A percentile compares a stretch with the other conserved stretches of the same genome.
phyloP scores from a whole-genome alignment of 2,329 filamentous ascomycete genomes.

The Paecilomyces sp. region DNA sequence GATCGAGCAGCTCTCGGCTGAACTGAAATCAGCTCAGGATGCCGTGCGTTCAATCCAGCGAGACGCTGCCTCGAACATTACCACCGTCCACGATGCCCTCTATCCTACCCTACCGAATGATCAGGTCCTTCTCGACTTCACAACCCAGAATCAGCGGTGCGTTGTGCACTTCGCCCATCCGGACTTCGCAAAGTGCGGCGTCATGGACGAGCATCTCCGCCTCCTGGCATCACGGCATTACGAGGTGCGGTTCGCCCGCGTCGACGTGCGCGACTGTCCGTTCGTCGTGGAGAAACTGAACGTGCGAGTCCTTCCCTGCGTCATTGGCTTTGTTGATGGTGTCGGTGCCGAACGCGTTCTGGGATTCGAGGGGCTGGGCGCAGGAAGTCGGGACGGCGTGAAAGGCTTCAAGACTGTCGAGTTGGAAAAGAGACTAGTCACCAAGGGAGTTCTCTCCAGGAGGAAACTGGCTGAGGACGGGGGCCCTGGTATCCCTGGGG shows the following conservation, averaged over 20 bases:
- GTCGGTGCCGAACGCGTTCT: constrained; percentile 37
- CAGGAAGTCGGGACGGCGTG: constrained; percentile 28
- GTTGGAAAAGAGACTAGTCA: constrained; percentile 36
- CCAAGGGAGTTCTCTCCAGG: constrained; percentile 30
- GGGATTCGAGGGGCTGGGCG: constrained; percentile 41
- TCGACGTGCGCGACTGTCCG: constrained; percentile 39
- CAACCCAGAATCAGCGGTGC: constrained; percentile 50
- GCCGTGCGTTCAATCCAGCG: constrained; percentile 26
- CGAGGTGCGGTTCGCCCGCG: constrained; percentile 38
- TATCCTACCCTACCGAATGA: constrained; percentile 42
- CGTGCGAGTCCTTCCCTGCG: constrained; percentile 40
- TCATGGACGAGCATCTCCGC: constrained; percentile 55
- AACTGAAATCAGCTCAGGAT: constrained; percentile 45
- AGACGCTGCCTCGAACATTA: constrained; percentile 16
- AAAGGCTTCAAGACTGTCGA: constrained; percentile 32
- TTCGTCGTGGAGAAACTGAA: constrained; percentile 43
- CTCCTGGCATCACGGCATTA: constrained; percentile 33
- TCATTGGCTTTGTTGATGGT: constrained; percentile 43
- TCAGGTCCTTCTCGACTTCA: constrained; percentile 53
- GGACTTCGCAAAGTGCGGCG: constrained; percentile 54
- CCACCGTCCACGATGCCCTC: constrained; percentile 16
- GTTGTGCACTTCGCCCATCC: constrained; percentile 59
- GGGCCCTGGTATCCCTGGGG: constrained; percentile 4
- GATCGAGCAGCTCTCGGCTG: constrained; percentile 53
- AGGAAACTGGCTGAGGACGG: constrained; percentile 23